phyloP scores from a whole-genome alignment of 345 rosid genomes.

The Lumnitzera racemosa region DNA sequence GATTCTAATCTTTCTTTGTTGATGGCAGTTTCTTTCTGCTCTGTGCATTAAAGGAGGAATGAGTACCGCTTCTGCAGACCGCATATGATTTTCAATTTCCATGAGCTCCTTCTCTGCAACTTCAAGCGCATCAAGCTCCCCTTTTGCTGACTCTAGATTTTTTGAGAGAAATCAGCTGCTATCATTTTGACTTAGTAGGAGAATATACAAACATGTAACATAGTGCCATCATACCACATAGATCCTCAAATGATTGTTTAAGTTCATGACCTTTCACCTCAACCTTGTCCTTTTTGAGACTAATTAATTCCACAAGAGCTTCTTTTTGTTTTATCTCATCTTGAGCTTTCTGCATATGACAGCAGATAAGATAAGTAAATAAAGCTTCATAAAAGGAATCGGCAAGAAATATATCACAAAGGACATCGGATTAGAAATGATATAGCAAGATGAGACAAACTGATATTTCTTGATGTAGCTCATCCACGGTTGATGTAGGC shows the following conservation, averaged over 20 bases:
- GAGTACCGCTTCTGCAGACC: constrained; percentile 48
- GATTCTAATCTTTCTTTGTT: too few species aligned
- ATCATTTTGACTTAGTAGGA: neutral
- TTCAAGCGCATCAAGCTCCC: constrained; percentile 63
- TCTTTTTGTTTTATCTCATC: constrained; percentile 51
- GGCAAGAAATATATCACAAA: too few species aligned
- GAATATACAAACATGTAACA: neutral
- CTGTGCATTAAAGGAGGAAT: constrained; percentile 3
- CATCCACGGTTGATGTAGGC: constrained; percentile 55
- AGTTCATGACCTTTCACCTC: constrained; percentile 52
- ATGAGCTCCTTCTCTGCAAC: constrained; percentile 70
- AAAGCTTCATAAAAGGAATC: neutral
- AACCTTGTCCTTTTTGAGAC: constrained; percentile 38
- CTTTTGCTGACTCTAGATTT: constrained; percentile 58
- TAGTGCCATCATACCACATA: constrained; percentile 45
- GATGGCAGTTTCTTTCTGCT: too few species aligned
- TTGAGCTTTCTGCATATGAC: constrained; percentile 30
- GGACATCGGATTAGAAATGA: neutral
- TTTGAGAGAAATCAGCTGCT: neutral
- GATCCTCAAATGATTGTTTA: constrained; percentile 43
- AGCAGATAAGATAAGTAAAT: constrained; percentile 2
- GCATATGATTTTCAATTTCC: constrained; percentile 56
- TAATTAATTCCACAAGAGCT: constrained; percentile 34
- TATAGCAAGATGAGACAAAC: constrained; percentile 32
- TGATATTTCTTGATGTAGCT: constrained; percentile 71